Percentiles rank a stretch among this genome's conserved stretches.
phyloP scores from a whole-genome alignment of 352 stramenopile genomes.

The Stramenopiles sp. region DNA sequence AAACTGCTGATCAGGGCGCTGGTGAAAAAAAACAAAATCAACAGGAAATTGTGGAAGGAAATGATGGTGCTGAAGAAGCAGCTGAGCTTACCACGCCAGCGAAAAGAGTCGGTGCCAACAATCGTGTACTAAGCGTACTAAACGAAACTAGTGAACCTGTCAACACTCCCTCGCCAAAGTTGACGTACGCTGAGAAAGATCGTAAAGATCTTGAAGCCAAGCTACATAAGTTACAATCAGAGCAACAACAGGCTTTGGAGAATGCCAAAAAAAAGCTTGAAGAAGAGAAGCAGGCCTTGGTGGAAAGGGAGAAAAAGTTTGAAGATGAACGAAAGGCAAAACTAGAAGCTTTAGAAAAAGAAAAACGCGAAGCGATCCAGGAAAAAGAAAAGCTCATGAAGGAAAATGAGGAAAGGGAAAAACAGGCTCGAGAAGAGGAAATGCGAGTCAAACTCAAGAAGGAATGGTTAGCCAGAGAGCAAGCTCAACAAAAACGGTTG shows the following conservation, averaged over 20 bases:
- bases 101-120: background rate
- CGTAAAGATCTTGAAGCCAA: background rate
- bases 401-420: background rate
- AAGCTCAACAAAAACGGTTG: constrained; percentile 1
- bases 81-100: background rate
- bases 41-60: background rate
- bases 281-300: background rate
- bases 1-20: background rate
- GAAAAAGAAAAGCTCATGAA: background rate
- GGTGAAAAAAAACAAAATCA: background rate
- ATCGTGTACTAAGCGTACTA: background rate
- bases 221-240: background rate
- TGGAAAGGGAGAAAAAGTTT: background rate
- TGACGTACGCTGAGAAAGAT: constrained; percentile 4
- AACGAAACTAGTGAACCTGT: background rate
- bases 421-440: background rate
- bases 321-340: background rate
- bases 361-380: background rate
- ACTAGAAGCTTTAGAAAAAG: background rate
- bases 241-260: background rate
- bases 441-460: constrained; percentile 1
- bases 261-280: background rate
- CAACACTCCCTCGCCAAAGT: background rate
- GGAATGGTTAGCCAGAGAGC: background rate
- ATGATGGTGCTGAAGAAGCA: background rate